Evolutionary conservation across 768 basidiomycete genomes (phyloP), one percentile per base, ranked within the genome.

Genomic region (Paxillus involutus): DNA sequence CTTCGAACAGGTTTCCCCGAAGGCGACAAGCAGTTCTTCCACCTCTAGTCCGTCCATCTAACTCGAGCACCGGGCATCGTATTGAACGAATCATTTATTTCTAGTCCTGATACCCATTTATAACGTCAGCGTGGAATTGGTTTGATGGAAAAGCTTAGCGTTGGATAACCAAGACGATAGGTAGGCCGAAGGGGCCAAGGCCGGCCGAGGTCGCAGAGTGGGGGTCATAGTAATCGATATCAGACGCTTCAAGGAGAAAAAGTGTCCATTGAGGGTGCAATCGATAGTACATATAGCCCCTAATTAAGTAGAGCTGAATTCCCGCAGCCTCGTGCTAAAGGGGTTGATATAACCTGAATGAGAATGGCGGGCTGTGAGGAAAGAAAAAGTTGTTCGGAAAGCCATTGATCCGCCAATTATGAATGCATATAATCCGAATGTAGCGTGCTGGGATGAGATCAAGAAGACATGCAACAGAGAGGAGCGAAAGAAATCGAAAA

Each of bases 11-110:
- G 85, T 16, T 50, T 75, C 32, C 85, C 86, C 0, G 74, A 56
- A 6, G 59, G 77, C n/a, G 71, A 89, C 59, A 87, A 84, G 48
- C 87, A 89, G 60, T 88, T 90, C 70, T 89, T 85, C 69, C 72
- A 83, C 62, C 79, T 89, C 46, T 89, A 88, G 87, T 86, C 59
- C 49, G 81, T 74, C 3, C 2, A 8, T 48, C 40, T 36, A 35
- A 17, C 13, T 11, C 9, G 9, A 6, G n/a, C 0, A 24, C 39
- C 6, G 10, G 24, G 4, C 19, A 2, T 2, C 11, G 21, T 39
- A 48, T 40, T 49, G 30, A 39, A 36, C 17, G 51, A 3, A 21
- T 21, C 33, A 32, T 32, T 32, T 35, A 36, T 45, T 45, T 32
- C 44, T 11, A 16, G 30, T 17, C n/a, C n/a, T n/a, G 42, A 26